Conservation (phyloP, 2,329 filamentous ascomycete species). For the Metarhizium album region DNA sequence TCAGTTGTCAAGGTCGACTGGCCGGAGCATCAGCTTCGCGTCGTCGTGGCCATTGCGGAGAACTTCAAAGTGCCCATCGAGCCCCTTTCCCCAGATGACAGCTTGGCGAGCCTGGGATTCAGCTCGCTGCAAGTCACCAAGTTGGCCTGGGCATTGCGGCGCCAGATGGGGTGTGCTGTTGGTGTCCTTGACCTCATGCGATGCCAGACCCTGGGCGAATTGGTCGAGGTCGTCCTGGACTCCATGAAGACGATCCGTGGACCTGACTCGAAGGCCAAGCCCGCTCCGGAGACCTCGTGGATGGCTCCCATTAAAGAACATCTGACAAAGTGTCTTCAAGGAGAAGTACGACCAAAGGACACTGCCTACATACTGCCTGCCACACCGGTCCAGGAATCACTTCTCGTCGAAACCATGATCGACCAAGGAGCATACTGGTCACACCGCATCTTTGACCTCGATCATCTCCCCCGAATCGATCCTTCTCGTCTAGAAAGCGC, state of each 20-base stretch:
- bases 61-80: slow-evolving; percentile 6
- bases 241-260: too few species aligned
- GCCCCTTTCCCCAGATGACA: slow-evolving; percentile 10
- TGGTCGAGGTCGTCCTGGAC: slow-evolving; percentile 9
- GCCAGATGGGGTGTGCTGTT: slow-evolving; percentile 9
- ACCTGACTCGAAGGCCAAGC: too few species aligned
- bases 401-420: slow-evolving; percentile 27
- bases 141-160: slow-evolving; percentile 13
- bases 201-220: slow-evolving; percentile 13
- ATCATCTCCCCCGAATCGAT: slow-evolving; percentile 15
- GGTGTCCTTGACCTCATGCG: slow-evolving; percentile 15
- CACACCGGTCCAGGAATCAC: slow-evolving; percentile 26
- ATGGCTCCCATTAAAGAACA: slow-evolving; percentile 5
- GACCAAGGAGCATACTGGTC: slow-evolving; percentile 27
- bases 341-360: slow-evolving; percentile 6
- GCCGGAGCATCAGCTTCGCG: slow-evolving; percentile 7
- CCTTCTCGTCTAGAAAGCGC: slow-evolving; percentile 17
- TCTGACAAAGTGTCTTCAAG: slow-evolving; percentile 9
- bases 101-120: slow-evolving; percentile 14
- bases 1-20: not conserved
- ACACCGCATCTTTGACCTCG: slow-evolving; percentile 24
- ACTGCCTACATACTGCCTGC: slow-evolving; percentile 16
- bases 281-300: slow-evolving; percentile 5
- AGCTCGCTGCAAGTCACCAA: slow-evolving; percentile 15
- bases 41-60: slow-evolving; percentile 8